phyloP scores from a whole-genome alignment of 2,329 filamentous ascomycete species.

The Epichloe festucae region DNA sequence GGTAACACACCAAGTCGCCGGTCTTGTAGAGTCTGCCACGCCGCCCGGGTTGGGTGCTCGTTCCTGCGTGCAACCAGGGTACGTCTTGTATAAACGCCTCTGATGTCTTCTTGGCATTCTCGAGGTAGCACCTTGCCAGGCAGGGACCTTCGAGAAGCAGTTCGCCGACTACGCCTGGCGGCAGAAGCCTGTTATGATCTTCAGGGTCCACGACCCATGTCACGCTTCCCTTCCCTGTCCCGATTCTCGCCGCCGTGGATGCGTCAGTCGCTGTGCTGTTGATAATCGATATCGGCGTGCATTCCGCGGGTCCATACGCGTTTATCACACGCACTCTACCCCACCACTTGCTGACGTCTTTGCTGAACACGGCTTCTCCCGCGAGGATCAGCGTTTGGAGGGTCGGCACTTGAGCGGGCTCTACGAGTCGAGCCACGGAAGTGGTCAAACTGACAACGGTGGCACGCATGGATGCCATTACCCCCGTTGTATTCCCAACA shows the following conservation, averaged over 20 bases:
- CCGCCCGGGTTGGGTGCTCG: constrained; percentile 11
- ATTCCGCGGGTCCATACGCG: constrained; percentile 1
- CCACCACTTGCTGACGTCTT: background rate
- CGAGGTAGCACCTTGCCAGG: constrained; percentile 12
- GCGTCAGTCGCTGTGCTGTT: constrained; percentile 1
- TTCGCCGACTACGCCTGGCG: constrained; percentile 10
- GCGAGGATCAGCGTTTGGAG: too few species aligned
- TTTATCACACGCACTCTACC: background rate
- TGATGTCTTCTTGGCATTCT: constrained; percentile 10
- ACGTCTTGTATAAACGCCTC: constrained; percentile 27
- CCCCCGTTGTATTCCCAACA: background rate
- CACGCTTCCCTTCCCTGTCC: too few species aligned
- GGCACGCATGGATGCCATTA: too few species aligned
- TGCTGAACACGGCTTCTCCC: too few species aligned
- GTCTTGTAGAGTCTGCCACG: constrained; percentile 28
- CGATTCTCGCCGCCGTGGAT: too few species aligned
- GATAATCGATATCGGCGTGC: background rate
- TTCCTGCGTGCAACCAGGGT: background rate
- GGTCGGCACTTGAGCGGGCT: too few species aligned
- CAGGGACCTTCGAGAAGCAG: constrained; percentile 14
- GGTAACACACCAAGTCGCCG: constrained; percentile 32
- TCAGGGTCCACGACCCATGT: too few species aligned
- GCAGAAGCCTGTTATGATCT: too few species aligned
- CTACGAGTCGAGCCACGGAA: too few species aligned
- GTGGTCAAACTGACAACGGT: too few species aligned